Evolutionary conservation across 805 yeast genomes (phyloP), one percentile per base, ranked within the genome.

Genomic region (Starmerella vaccinii): DNA sequence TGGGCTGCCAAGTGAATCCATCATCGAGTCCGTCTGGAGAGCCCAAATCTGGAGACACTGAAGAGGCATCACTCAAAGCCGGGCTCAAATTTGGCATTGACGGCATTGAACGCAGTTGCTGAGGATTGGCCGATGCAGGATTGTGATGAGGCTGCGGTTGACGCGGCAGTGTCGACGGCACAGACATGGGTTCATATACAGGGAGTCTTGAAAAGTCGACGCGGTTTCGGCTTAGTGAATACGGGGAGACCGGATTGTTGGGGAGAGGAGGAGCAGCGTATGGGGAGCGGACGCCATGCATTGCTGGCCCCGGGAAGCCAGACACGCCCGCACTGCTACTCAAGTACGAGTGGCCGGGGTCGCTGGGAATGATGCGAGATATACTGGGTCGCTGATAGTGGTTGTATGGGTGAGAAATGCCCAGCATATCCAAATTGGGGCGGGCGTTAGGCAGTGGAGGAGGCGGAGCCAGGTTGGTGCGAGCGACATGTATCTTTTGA

Each of bases 1-100:
- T 59, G 1, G 69, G 69, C 53, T 64, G 67, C 71, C 71, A 67
- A 19, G 61, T 56, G 48, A 56, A 57, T 16, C 40, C 53, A 15
- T 53, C 58, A 3, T 47, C 50, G 3, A 47, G 53, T 24, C 47
- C 50, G 8, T 47, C 50, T 2, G 54, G 55, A 10, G 49, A 42
- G 16, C 38, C 37, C 22, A 47, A 47, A 19, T 53, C 57, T 12
- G 57, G 57, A 2, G 57, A 53, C 2, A 53, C 30, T 8, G 54
- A 50, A 3, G 53, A 50, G 2, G 53, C 52, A 10, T 55, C 58
- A 32, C 58, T 55, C 37, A 55, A 30, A 7, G 55, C 49, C 8
- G 58, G 58, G 24, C 55, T 50, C 32, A 55, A 40, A 32, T 49
- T 38, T 2, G 57, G 51, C 47, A 47, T 49, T 4, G 26, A 18